phyloP scores from a whole-genome alignment of 2,329 filamentous ascomycete species.

The Waltergamsia citrina region DNA sequence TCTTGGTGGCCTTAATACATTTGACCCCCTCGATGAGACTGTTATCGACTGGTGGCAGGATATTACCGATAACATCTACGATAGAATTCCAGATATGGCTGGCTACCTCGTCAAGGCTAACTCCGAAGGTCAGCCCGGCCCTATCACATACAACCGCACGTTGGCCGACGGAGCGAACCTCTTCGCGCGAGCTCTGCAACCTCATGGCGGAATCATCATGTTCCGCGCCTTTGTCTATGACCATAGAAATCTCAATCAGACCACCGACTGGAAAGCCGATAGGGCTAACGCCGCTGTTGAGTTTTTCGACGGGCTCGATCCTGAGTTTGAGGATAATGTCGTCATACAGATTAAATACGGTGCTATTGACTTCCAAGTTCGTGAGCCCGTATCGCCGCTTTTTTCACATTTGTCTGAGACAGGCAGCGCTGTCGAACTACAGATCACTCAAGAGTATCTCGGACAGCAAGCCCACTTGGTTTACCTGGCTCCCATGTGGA shows the following conservation, averaged over 20 bases:
- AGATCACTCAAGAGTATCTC: constrained; percentile 61
- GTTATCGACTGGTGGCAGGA: constrained; percentile 56
- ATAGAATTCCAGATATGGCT: constrained; percentile 53
- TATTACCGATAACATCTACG: constrained; percentile 50
- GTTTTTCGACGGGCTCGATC: constrained; percentile 55
- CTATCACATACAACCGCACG: constrained; percentile 60
- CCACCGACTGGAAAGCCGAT: constrained; percentile 55
- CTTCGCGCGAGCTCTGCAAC: constrained; percentile 50
- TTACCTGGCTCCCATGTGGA: constrained; percentile 61
- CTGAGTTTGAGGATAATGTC: constrained; percentile 59
- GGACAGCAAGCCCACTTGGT: constrained; percentile 62
- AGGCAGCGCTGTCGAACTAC: constrained; percentile 50
- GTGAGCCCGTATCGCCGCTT: constrained; percentile 52
- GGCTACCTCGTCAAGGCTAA: constrained; percentile 65
- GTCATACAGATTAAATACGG: constrained; percentile 67
- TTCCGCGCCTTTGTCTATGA: constrained; percentile 68
- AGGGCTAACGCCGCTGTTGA: constrained; percentile 62
- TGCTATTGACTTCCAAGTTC: constrained; percentile 55
- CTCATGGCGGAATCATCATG: constrained; percentile 54
- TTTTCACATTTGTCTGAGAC: constrained; percentile 42
- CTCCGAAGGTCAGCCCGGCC: constrained; percentile 63
- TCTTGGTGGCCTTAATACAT: constrained; percentile 47
- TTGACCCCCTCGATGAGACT: constrained; percentile 50
- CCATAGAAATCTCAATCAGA: constrained; percentile 37
- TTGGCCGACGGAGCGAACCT: constrained; percentile 59